These are phyloP conservation scores for Falciphora oryzae DNA, from an alignment of 2,329 filamentous ascomycete genomes.

Conservation along the genomic window DNA sequence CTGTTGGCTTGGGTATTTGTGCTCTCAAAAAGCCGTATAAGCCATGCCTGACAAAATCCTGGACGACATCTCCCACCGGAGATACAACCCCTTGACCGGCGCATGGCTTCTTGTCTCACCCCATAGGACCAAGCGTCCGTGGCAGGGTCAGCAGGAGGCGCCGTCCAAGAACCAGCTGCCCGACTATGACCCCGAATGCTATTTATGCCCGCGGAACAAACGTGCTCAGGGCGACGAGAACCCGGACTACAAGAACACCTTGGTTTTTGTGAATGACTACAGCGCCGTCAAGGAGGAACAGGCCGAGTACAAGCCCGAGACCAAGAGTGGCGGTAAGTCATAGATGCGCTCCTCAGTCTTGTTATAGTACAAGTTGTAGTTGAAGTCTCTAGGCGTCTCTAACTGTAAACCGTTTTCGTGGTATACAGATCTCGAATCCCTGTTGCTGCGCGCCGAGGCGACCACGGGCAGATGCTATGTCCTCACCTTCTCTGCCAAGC, in stretches of 20 bases:
- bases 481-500: conserved; percentile 84
- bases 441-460: conserved; percentile 74
- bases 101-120: conserved; percentile 94
- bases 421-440: conserved; percentile 60
- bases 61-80: conserved; percentile 92
- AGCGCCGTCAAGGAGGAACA: conserved; percentile 94
- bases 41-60: conserved; percentile 71
- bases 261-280: conserved; percentile 96
- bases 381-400: not conserved
- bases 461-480: conserved; percentile 97
- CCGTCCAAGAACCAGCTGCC: conserved; percentile 65
- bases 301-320: conserved; percentile 59
- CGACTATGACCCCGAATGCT: conserved; percentile 82
- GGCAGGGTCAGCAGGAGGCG: conserved; percentile 84
- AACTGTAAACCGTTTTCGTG: not conserved
- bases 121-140: conserved; percentile 92
- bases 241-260: conserved; percentile 79
- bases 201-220: conserved; percentile 87
- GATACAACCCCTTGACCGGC: conserved; percentile 86
- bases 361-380: not conserved
- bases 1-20: not conserved
- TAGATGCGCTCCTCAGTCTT: not conserved
- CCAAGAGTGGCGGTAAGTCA: conserved; percentile 30
- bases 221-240: conserved; percentile 84
- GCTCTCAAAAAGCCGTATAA: not conserved